phyloP scores from a whole-genome alignment of 2,329 filamentous ascomycete species.

The Pyrenophora seminiperda region DNA sequence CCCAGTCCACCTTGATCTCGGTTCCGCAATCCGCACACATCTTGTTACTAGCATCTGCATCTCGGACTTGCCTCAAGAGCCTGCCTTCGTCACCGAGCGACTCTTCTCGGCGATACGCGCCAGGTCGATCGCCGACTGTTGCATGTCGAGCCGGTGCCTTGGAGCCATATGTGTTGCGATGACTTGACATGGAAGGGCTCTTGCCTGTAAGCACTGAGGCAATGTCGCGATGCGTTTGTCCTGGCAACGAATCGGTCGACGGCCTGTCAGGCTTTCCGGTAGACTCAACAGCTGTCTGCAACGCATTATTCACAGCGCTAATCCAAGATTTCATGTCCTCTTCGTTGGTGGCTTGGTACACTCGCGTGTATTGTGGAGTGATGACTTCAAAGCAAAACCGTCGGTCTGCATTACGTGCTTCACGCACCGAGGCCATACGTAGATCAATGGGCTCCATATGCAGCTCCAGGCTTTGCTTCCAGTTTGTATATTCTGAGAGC shows the following conservation, averaged over 20 bases:
- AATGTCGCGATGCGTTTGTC: slow-evolving; percentile 78
- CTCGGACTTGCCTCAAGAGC: slow-evolving; percentile 82
- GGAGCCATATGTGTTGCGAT: slow-evolving; percentile 55
- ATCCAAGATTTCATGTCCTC: slow-evolving; percentile 99
- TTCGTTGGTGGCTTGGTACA: slow-evolving; percentile 97
- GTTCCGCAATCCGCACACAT: slow-evolving; percentile 95
- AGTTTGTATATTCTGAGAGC: slow-evolving; percentile 97
- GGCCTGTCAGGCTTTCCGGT: slow-evolving; percentile 61
- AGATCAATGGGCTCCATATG: slow-evolving; percentile 99
- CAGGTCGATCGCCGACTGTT: slow-evolving; percentile 87
- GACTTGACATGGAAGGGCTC: slow-evolving; percentile 71
- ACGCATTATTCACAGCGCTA: slow-evolving; percentile 90
- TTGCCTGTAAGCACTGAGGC: slow-evolving; percentile 93
- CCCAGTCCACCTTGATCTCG: slow-evolving; percentile 94
- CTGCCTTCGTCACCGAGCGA: slow-evolving; percentile 82
- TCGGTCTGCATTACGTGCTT: slow-evolving; percentile 91
- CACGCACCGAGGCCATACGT: slow-evolving; percentile 93
- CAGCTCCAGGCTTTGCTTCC: slow-evolving; percentile 95
- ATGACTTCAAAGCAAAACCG: slow-evolving; percentile 99
- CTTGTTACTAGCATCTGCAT: slow-evolving; percentile 88
- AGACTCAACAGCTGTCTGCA: slow-evolving; percentile 93
- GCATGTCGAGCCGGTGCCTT: slow-evolving; percentile 78
- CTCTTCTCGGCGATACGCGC: slow-evolving; percentile 68
- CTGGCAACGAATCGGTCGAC: slow-evolving; percentile 57
- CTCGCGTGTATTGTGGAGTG: slow-evolving; percentile 91